phyloP scores from a whole-genome alignment of 1,139 yeast genomes.

The Nematodospora anomalae region DNA sequence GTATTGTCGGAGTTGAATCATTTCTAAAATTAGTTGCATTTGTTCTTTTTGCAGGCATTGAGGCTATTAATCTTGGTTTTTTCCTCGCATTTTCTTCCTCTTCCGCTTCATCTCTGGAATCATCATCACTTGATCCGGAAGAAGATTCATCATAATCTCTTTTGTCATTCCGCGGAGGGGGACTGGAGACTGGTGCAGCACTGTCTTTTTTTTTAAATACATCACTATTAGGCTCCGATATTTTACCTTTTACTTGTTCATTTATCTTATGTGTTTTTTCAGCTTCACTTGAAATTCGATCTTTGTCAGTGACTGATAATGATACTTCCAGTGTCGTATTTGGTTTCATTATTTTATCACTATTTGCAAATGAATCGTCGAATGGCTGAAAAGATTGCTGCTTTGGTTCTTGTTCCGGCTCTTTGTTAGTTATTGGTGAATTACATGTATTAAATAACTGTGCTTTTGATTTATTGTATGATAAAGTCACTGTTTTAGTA shows the following conservation, averaged over 20 bases:
- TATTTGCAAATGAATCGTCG: too few species aligned
- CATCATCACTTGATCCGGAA: constrained; percentile 14
- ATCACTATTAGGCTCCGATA: not conserved
- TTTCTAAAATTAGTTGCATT: constrained; percentile 2
- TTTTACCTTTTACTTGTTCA: not conserved
- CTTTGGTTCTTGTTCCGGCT: not conserved
- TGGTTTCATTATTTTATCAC: too few species aligned
- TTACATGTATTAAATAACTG: too few species aligned
- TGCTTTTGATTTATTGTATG: too few species aligned
- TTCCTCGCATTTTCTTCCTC: constrained; percentile 11
- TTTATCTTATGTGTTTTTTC: not conserved
- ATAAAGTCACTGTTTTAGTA: too few species aligned
- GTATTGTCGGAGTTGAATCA: not conserved
- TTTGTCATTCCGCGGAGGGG: constrained; percentile 1
- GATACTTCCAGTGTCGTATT: too few species aligned
- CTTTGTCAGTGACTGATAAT: not conserved
- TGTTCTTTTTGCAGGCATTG: constrained; percentile 13
- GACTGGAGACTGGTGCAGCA: not conserved
- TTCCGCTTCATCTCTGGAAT: constrained; percentile 11
- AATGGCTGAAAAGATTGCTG: not conserved
- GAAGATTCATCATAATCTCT: constrained; percentile 10
- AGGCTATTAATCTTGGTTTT: constrained; percentile 18
- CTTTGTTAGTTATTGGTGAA: not conserved
- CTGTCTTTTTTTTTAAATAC: not conserved
- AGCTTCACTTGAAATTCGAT: too few species aligned